Conservation (phyloP, 257 asterid genomes). For the Prunella vulgaris region DNA sequence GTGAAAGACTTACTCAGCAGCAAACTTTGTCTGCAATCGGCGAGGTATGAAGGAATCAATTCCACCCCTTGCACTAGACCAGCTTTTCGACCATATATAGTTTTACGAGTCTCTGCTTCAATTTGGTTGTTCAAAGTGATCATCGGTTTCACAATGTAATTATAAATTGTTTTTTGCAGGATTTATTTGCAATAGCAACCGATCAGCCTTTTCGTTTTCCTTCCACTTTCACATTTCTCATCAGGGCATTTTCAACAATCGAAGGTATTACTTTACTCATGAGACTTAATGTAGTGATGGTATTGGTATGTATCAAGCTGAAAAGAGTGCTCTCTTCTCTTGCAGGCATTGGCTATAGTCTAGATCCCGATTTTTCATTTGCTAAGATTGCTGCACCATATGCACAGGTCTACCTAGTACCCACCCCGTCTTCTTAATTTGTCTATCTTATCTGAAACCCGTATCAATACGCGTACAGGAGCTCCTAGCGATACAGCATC, state of each 20-base stretch:
- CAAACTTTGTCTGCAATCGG: conserved; percentile 87
- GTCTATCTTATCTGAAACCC: too few relatives aligned
- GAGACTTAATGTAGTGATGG: not conserved
- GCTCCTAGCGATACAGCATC: conserved; percentile 56
- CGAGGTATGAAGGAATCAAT: conserved; percentile 45
- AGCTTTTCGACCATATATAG: not conserved
- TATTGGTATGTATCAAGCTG: not conserved
- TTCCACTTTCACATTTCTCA: conserved; percentile 76
- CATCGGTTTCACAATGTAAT: too few relatives aligned
- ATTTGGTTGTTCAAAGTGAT: too few relatives aligned
- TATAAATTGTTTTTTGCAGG: too few relatives aligned
- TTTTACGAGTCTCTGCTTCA: not conserved
- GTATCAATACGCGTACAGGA: conserved; percentile 39
- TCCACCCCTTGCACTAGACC: not conserved
- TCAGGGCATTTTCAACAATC: conserved; percentile 88
- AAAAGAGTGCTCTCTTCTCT: conserved; percentile 8
- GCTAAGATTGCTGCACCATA: conserved; percentile 85
- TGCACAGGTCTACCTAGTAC: conserved; percentile 62
- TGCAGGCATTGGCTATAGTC: conserved; percentile 69
- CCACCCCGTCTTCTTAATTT: not conserved
- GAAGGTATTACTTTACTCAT: conserved; percentile 45
- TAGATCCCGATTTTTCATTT: conserved; percentile 81
- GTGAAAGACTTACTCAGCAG: conserved; percentile 57
- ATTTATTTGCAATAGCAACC: conserved; percentile 80
- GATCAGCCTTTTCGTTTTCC: conserved; percentile 94